Evolutionary conservation across 2,329 filamentous ascomycete genomes (phyloP), one percentile per base, ranked within the genome.

Genomic region (Cordyceps sp.): DNA sequence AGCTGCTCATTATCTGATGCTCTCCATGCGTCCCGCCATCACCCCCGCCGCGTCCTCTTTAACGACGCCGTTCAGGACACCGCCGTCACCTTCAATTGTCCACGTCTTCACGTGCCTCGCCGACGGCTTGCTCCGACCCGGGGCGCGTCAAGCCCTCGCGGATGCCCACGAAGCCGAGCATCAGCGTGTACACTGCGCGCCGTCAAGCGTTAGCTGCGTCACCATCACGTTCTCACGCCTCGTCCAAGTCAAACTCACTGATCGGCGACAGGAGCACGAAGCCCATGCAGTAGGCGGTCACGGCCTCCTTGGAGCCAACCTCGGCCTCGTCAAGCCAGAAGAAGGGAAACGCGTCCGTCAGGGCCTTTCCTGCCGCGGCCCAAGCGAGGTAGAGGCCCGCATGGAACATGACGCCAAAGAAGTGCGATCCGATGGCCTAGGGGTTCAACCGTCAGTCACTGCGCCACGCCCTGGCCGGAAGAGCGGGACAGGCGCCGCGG

Each of bases 301-400:
- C 57, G 13, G 59, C 57, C 39, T 59, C 57, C 25, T 55, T 48
- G 19, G 54, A 55, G 29, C 57, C 57, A 38, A 63, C 55, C 33
- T 57, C 44, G 6, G 51, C 44, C 32, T 57, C 52, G 39, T 69
- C 60, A 32, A 69, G 50, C 57, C 64, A 69, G 47, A 64, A 68
- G 39, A 66, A 65, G 9, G 64, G 51, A 34, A 49, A 55, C 31
- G 55, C 54, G 22, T 57, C 58, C 2, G 64, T 68, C 32, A 60
- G 32, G 18, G 55, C 44, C 39, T 58, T 58, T 17, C 66, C 66
- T 29, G 67, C 45, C 9, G 50, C 53, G 22, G 59, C 64, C 61
- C 62, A 69, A 24, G 48, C 57, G 23, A 70, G 53, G 39, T 69
- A 69, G n/a, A 54, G 40, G 10, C 45, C 54, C 16, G 58, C 54